Base-by-base conservation (phyloP, 2,329 filamentous ascomycete genomes). In the Monilinia laxa region DNA sequence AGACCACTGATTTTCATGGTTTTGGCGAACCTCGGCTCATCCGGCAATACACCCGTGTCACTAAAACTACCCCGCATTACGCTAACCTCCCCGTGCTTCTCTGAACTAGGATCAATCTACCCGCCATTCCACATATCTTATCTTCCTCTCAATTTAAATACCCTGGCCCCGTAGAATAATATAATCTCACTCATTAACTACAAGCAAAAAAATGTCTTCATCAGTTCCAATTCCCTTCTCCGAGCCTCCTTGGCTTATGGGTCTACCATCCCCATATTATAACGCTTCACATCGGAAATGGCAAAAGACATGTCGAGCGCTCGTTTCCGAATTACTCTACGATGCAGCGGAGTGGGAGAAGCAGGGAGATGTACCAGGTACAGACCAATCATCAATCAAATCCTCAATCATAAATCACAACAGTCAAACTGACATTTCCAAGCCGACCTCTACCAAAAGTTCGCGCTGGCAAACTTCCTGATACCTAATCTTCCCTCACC, bases 201-300 rank as follows among this genome's bases (percentile, higher is more conserved):
- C 25, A 25, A 23, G 11, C 5, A 57, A 25, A 20, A 28, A 28
- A 25, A 57, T 57, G 55, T 28, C 55, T 42, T 57, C 55, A n/a
- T 25, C 55, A 23, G 64, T 71, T 9, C 65, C 70, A 62, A 76
- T 90, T 35, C 90, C 90, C 62, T 91, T 92, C 79, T 87, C 88
- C 6, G 90, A 93, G 72, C 90, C 90, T 1, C 84, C 89, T 1
- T 92, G 88, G 79, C 82, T 92, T 57, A 81, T 81, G 71, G 89
- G 89, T 63, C 80, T 91, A 3, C 90, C 90, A 0, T 90, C 87
- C 0, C 86, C 90, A 16, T 90, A 91, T 79, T 90, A 90, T 79
- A 87, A 84, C 31, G 81, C 84, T 18, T 85, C 86, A 4, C 89
- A 92, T 75, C 80, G 81, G 18, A 80, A 79, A 74, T 91, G 87